Evolutionary conservation across 2,329 filamentous ascomycete species (phyloP).

Genomic region (Colletotrichum sidae): DNA sequence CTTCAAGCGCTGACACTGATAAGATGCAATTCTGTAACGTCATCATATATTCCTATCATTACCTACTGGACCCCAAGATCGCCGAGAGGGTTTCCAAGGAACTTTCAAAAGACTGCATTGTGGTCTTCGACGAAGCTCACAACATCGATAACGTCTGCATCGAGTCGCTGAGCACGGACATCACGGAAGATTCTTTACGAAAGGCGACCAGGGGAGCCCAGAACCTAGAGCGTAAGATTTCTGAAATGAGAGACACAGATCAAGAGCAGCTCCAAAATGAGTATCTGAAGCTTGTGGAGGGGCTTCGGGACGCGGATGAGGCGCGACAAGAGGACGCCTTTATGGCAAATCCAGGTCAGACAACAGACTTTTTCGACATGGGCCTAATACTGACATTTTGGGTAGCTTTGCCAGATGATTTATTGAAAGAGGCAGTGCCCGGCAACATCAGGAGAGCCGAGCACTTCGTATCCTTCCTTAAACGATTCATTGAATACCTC

Average conservation of each 20-base stretch:
- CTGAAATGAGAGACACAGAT: constrained; percentile 95
- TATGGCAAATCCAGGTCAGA: constrained; percentile 85
- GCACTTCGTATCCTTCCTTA: constrained; percentile 94
- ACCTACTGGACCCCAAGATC: constrained; percentile 97
- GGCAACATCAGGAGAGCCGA: constrained; percentile 96
- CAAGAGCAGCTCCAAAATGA: constrained; percentile 94
- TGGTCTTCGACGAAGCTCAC: constrained; percentile 98
- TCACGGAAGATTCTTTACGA: constrained; percentile 93
- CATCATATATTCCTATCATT: constrained; percentile 99
- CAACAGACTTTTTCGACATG: neutral
- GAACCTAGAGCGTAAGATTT: constrained; percentile 90
- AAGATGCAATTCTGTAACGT: constrained; percentile 99
- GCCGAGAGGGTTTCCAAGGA: constrained; percentile 95
- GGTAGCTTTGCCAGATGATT: constrained; percentile 86
- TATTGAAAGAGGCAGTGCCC: constrained; percentile 94
- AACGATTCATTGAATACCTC: constrained; percentile 96
- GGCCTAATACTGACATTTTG: constrained; percentile 37
- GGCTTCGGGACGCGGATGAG: constrained; percentile 87
- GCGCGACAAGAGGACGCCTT: constrained; percentile 94
- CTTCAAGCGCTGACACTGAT: constrained; percentile 8
- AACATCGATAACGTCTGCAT: constrained; percentile 99
- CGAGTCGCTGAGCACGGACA: constrained; percentile 94
- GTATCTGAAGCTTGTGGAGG: constrained; percentile 95
- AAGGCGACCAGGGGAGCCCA: constrained; percentile 91
- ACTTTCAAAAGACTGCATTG: constrained; percentile 96